Conservation (phyloP, 805 yeast species). For the Myxozyma monticola region DNA sequence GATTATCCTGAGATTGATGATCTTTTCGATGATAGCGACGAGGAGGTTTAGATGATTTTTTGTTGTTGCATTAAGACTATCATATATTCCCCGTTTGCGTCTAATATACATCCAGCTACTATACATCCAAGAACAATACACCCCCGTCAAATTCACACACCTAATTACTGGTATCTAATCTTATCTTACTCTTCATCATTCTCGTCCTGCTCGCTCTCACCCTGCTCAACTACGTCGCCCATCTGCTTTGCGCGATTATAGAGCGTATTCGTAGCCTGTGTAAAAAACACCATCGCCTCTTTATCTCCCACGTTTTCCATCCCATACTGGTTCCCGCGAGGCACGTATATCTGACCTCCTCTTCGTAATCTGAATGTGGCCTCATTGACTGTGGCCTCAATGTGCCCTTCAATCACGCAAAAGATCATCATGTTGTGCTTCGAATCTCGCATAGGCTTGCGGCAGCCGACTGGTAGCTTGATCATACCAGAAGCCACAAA, state of each 20-base stretch:
- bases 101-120: not conserved
- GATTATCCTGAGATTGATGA: slow-evolving; percentile 58
- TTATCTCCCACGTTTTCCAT: slow-evolving; percentile 51
- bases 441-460: slow-evolving; percentile 60
- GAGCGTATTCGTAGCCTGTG: slow-evolving; percentile 54
- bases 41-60: slow-evolving; percentile 13
- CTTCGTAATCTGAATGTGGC: slow-evolving; percentile 58
- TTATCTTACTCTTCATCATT: not conserved
- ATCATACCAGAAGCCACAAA: slow-evolving; percentile 73
- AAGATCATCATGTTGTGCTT: slow-evolving; percentile 71
- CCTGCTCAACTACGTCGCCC: not conserved
- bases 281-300: slow-evolving; percentile 68
- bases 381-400: slow-evolving; percentile 66
- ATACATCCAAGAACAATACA: not conserved
- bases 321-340: slow-evolving; percentile 45
- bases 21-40: slow-evolving; percentile 47
- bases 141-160: not conserved
- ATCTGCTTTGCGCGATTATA: slow-evolving; percentile 12
- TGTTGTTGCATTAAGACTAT: not conserved
- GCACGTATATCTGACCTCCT: slow-evolving; percentile 82
- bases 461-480: slow-evolving; percentile 60
- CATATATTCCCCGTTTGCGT: not conserved
- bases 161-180: too few species aligned
- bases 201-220: slow-evolving; percentile 1
- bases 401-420: slow-evolving; percentile 67